Percentiles rank a stretch among this genome's conserved stretches.
Evolutionary conservation across 495 filamentous ascomycete species (phyloP).

Genomic region (Penicillium desertorum): DNA sequence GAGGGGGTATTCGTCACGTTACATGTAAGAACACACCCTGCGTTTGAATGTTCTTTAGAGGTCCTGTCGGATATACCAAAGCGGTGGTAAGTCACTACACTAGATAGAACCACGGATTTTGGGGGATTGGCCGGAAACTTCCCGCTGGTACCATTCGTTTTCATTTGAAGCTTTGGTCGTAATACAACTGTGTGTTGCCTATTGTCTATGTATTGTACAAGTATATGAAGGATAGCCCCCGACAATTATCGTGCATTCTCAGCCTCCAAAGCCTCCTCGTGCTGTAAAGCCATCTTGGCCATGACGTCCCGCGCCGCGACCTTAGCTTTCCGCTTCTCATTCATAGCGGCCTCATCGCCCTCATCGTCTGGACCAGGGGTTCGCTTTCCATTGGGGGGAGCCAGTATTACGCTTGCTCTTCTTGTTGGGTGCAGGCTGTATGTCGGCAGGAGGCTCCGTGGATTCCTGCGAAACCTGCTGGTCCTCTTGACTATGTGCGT

Average conservation of each 20-base stretch:
- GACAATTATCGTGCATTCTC: slow-evolving; percentile 24
- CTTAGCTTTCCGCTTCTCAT: slow-evolving; percentile 41
- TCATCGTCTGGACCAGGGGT: not conserved
- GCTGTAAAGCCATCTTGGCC: slow-evolving; percentile 43
- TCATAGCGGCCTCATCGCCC: slow-evolving; percentile 9
- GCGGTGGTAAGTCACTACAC: too few relatives aligned
- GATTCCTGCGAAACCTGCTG: not conserved
- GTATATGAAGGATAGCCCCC: not conserved
- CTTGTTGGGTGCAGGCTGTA: slow-evolving; percentile 3
- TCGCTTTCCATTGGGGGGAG: slow-evolving; percentile 1
- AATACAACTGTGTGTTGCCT: not conserved
- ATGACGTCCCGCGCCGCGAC: slow-evolving; percentile 40
- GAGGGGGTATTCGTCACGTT: too few relatives aligned
- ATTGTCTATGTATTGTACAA: slow-evolving; percentile 4
- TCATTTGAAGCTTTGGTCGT: not conserved
- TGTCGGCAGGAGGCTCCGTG: not conserved
- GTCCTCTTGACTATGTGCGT: not conserved
- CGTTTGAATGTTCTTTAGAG: too few relatives aligned
- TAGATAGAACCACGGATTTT: not conserved
- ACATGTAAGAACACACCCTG: too few relatives aligned
- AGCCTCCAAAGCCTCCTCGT: slow-evolving; percentile 47
- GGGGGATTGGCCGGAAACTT: not conserved
- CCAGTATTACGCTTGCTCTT: slow-evolving; percentile 11
- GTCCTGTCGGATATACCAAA: too few relatives aligned
- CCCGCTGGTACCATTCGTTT: not conserved